Base-by-base conservation (phyloP, 257 asterid species). In the Forsythia suspensa region DNA sequence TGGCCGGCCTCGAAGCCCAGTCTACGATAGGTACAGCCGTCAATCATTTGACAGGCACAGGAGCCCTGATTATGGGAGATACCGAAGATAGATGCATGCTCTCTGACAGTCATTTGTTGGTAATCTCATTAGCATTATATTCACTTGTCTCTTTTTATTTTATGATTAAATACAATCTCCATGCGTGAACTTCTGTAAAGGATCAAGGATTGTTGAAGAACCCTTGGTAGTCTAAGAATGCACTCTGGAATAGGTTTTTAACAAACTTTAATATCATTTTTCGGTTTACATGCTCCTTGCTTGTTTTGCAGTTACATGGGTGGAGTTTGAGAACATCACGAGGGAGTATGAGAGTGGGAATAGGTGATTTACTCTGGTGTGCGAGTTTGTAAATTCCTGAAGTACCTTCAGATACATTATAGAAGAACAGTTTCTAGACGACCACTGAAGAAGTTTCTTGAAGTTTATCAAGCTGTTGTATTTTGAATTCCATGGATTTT, bases 21-120 rank as follows among this genome's bases (percentile, higher is more conserved):
- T 84, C 36, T 91, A 88, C 80, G 97, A 90, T 73, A 86, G 86
- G 81, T 89, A 92, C 80, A 84, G 52, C 36, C 94, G 94, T 41
- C 91, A 91, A 1, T 80, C 90, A 5, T 84, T 84, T 78, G 91
- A 81, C 77, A 83, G 97, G 78, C 87, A 75, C 29, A 84, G 89
- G 86, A 90, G 92, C 73, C 93, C 98, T 0, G 97, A 89, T n/a
- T 89, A 88, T 80, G 97, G 86, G 63, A 86, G 95, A 63, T 86
- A 86, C 85, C 85, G 93, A 80, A 89, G 96, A 92, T 92, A 85
- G 74, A 46, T 21, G 41, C 73, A 40, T 68, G 65, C 34, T 51
- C 34, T 51, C 1, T 34, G 65, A 16, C 11, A 42, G 37, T 42
- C 1, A 21, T 29, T 29, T 29, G 34, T 29, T 8, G 46, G 42